Base-by-base conservation (phyloP, 305 asterid genomes). In the Fraxinus angustifolia region DNA sequence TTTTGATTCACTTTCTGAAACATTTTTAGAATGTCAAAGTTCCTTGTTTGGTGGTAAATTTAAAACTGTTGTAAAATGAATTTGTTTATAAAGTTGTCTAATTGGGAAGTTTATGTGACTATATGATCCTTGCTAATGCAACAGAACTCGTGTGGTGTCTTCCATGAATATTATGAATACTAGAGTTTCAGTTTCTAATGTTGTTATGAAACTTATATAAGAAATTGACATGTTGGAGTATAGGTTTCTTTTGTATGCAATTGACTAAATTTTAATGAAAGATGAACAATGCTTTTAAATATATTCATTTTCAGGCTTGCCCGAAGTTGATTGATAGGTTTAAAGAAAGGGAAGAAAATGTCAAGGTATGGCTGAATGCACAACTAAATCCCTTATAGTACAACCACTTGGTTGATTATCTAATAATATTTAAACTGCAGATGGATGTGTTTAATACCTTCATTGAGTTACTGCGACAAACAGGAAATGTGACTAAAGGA, bases 281-380 rank as follows among this genome's bases (percentile, higher is more conserved):
- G 71, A 82, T 79, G 78, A 40, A 86, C 79, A 78, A 81, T 21
- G 67, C 48, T 26, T 79, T 23, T 35, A 6, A 75, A 60, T 36
- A 78, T 62, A 65, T 67, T 82, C 78, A 67, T 81, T 83, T 84
- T 75, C 93, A 96, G 99, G 98, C 99, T 83, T 96, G 99, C 80
- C 99, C 99, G 34, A 96, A 93, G 90, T 86, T 96, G 91, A 96
- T 96, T 81, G 98, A 96, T 81, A 90, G 99, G 84, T 96, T 96
- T 86, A 96, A 91, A 89, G 99, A 96, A 90, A 90, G 99, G 88
- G 99, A 96, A 86, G 99, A 96, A 84, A 96, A 96, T 76, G 99
- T 94, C 80, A 96, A 96, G 99, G 99, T 94, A 90, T 48, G 88
- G 19, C 21, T 84, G 79, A 78, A 70, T 34, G n/a, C 35, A 6